phyloP scores from a whole-genome alignment of 2,329 filamentous ascomycete genomes.

The Meredithiella fracta region DNA sequence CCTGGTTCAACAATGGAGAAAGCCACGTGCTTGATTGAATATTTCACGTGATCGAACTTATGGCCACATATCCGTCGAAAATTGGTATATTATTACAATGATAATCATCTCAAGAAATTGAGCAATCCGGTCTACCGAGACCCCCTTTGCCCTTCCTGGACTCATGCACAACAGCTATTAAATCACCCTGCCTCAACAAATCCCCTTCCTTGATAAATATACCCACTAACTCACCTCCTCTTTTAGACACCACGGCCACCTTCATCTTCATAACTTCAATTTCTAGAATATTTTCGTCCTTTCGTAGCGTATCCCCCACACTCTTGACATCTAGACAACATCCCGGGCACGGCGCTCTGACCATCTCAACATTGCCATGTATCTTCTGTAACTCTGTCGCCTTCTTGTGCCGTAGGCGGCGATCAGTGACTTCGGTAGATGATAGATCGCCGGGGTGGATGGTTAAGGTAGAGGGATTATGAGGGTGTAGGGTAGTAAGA shows the following conservation, averaged over 20 bases:
- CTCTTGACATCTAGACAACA: slow-evolving; percentile 16
- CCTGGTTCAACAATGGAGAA: no score
- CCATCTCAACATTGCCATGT: background rate
- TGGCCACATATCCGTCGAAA: no score
- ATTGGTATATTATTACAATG: no score
- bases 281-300: slow-evolving; percentile 22
- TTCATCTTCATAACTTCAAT: slow-evolving; percentile 23
- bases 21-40: no score
- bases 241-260: slow-evolving; percentile 20
- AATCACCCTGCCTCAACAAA: slow-evolving; percentile 20
- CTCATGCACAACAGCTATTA: slow-evolving; percentile 17
- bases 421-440: background rate
- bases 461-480: background rate
- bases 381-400: background rate
- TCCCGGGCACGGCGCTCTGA: slow-evolving; percentile 18
- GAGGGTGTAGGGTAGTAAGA: background rate
- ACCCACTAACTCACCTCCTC: slow-evolving; percentile 19
- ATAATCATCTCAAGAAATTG: no score
- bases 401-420: background rate
- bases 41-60: no score
- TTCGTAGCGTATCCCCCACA: slow-evolving; percentile 20
- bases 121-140: no score
- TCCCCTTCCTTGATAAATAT: slow-evolving; percentile 19
- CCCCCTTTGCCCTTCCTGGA: no score
- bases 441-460: background rate